Percentiles rank a stretch among this genome's conserved stretches.
Evolutionary conservation across 345 rosid species (phyloP).

Genomic region (Corchorus capsularis): DNA sequence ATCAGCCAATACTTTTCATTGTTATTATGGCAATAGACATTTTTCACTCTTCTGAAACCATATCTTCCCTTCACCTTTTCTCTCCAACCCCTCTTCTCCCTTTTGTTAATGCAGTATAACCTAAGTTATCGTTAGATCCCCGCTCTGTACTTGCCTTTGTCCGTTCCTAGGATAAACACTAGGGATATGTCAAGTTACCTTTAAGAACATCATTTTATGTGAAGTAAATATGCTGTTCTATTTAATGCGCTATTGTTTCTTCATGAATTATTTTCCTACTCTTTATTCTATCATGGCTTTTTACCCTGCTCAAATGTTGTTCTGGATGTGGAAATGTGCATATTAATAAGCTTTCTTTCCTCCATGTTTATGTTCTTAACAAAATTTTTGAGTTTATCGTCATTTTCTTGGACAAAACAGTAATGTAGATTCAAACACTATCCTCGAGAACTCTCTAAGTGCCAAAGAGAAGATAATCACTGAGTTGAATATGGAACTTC

Average conservation of each 20-base stretch:
- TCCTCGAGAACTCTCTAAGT: slow-evolving; percentile 84
- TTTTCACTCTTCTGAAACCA: not conserved
- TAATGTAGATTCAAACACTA: slow-evolving; percentile 67
- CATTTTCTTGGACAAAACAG: slow-evolving; percentile 51
- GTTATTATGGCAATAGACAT: not conserved
- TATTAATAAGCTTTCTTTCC: not conserved
- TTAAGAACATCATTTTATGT: not conserved
- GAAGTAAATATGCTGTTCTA: not conserved
- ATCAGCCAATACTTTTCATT: not conserved
- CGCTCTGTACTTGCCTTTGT: slow-evolving; percentile 6
- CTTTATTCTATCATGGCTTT: not conserved
- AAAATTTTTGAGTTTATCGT: slow-evolving; percentile 16
- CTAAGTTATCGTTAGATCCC: not conserved
- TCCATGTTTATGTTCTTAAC: slow-evolving; percentile 5
- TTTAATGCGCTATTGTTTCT: not conserved
- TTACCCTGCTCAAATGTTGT: not conserved
- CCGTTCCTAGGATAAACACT: too few species aligned
- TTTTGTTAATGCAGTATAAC: not conserved
- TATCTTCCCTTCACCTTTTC: not conserved
- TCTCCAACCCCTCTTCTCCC: not conserved
- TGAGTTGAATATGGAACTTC: slow-evolving; percentile 90
- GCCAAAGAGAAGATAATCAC: slow-evolving; percentile 95
- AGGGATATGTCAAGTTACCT: too few species aligned
- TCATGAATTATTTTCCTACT: not conserved
- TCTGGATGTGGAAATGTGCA: not conserved